A percentile compares a stretch with the other conserved stretches of the same genome.
phyloP scores from a whole-genome alignment of 306 rosid species.

The Vigna mungo region DNA sequence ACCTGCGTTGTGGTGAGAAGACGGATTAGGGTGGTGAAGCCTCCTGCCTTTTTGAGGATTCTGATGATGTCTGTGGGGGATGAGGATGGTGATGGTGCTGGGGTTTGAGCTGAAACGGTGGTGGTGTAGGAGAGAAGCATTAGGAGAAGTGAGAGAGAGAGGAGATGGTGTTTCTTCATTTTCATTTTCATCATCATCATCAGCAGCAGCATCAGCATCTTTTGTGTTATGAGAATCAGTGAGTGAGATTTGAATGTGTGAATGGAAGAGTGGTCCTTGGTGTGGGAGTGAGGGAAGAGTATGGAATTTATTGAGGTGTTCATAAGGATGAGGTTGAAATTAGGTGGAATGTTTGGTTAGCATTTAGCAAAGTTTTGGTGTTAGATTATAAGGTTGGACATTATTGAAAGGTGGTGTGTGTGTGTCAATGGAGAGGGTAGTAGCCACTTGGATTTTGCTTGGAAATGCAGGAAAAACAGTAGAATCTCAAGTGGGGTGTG shows the following conservation, averaged over 20 bases:
- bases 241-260: neutral
- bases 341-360: conserved; percentile 42
- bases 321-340: conserved; percentile 8
- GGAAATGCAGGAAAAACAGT: conserved; percentile 58
- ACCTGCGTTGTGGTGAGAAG: conserved; percentile 71
- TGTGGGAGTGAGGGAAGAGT: conserved; percentile 38
- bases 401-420: conserved; percentile 50
- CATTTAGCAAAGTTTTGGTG: conserved; percentile 36
- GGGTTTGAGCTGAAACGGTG: conserved; percentile 46
- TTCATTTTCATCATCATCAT: neutral
- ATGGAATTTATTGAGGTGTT: conserved; percentile 58
- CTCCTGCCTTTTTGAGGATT: conserved; percentile 68
- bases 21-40: conserved; percentile 65
- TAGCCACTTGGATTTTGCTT: conserved; percentile 67
- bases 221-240: neutral
- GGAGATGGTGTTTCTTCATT: conserved; percentile 37
- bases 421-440: conserved; percentile 34
- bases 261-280: conserved; percentile 44
- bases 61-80: conserved; percentile 68
- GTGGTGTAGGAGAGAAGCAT: conserved; percentile 25
- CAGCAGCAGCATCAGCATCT: conserved; percentile 40
- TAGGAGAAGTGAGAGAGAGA: conserved; percentile 45
- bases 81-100: conserved; percentile 61
- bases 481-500: conserved; percentile 44
- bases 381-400: conserved; percentile 13